Evolutionary conservation across 306 rosid species (phyloP).

Genomic region (Cyamopsis tetragonoloba): DNA sequence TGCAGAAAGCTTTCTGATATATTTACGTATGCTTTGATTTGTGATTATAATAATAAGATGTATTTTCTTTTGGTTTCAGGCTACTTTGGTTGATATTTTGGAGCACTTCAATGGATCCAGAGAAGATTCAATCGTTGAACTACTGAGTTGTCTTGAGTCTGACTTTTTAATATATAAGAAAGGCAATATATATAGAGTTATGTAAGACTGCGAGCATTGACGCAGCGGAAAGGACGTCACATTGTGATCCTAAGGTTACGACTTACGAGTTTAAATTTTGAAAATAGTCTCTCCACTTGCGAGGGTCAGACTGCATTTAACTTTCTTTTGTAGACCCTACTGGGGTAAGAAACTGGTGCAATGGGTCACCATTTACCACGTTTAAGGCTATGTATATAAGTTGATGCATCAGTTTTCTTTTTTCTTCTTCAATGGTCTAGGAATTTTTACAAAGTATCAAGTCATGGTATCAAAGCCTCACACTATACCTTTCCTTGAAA

Average conservation of each 20-base stretch:
- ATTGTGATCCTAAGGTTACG: no score
- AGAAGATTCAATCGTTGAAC: slow-evolving; percentile 47
- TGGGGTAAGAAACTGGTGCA: no score
- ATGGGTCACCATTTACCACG: no score
- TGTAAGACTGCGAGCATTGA: no score
- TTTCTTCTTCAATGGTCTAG: not conserved
- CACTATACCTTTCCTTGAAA: no score
- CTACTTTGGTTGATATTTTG: slow-evolving; percentile 41
- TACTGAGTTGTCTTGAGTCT: slow-evolving; percentile 57
- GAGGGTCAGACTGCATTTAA: no score
- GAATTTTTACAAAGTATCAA: not conserved
- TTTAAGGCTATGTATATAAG: no score
- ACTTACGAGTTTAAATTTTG: no score
- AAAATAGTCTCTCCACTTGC: no score
- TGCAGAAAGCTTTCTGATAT: slow-evolving; percentile 5
- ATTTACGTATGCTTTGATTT: not conserved
- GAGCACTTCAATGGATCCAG: slow-evolving; percentile 60
- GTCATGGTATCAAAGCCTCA: no score
- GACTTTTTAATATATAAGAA: slow-evolving; percentile 65
- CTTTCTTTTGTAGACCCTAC: no score
- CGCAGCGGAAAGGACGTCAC: no score
- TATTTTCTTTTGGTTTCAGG: slow-evolving; percentile 52
- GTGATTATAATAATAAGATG: not conserved
- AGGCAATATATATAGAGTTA: slow-evolving; percentile 45
- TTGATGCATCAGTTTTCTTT: not conserved